phyloP scores from a whole-genome alignment of 2,329 filamentous ascomycete species.

The Arachnomyces sp. region DNA sequence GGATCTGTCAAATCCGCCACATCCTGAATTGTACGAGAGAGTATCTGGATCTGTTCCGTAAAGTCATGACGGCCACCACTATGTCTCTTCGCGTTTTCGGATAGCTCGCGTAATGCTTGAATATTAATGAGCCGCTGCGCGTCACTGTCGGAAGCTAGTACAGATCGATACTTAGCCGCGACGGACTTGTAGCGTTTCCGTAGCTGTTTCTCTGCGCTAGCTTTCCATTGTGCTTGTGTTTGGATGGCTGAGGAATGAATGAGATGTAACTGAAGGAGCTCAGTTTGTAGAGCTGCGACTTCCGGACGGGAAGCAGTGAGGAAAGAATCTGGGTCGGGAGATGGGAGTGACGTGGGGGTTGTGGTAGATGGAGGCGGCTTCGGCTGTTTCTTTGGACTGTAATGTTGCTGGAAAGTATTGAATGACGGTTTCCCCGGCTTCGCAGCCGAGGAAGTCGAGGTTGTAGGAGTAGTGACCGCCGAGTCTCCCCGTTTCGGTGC shows the following conservation, averaged over 20 bases:
- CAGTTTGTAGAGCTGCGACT: slow-evolving; percentile 31
- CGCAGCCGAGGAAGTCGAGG: slow-evolving; percentile 11
- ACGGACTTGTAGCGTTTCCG: slow-evolving; percentile 29
- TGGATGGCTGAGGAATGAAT: slow-evolving; percentile 27
- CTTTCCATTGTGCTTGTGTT: slow-evolving; percentile 24
- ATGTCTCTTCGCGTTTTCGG: slow-evolving; percentile 22
- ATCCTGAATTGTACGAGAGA: slow-evolving; percentile 34
- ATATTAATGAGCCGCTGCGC: slow-evolving; percentile 27
- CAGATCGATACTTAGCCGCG: slow-evolving; percentile 25
- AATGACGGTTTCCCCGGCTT: slow-evolving; percentile 24
- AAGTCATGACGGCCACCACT: slow-evolving; percentile 20
- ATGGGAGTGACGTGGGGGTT: slow-evolving; percentile 8
- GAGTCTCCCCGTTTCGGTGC: slow-evolving; percentile 7
- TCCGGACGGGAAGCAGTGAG: slow-evolving; percentile 27
- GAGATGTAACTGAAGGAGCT: slow-evolving; percentile 37
- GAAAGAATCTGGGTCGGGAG: slow-evolving; percentile 12
- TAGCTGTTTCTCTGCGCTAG: slow-evolving; percentile 22
- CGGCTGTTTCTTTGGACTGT: slow-evolving; percentile 30
- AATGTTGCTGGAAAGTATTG: slow-evolving; percentile 31
- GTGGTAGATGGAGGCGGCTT: slow-evolving; percentile 18
- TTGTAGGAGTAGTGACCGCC: slow-evolving; percentile 39
- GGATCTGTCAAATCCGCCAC: slow-evolving; percentile 25
- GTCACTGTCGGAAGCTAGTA: slow-evolving; percentile 26
- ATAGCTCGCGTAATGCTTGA: slow-evolving; percentile 28
- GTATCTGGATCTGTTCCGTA: slow-evolving; percentile 29